phyloP scores from a whole-genome alignment of 768 basidiomycete genomes.

The Pleurotus tuoliensis region DNA sequence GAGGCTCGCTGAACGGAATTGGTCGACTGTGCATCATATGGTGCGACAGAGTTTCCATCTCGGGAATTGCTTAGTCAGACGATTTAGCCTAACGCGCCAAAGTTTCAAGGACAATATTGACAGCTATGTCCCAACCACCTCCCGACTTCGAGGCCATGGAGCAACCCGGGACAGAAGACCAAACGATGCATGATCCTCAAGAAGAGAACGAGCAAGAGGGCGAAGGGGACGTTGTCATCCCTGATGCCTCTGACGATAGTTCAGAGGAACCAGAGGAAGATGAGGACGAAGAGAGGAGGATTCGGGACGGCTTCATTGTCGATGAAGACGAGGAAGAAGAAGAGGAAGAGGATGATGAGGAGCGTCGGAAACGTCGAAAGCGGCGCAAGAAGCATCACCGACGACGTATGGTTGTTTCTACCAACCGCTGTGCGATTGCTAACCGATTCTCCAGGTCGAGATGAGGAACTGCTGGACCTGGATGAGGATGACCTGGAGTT shows the following conservation, averaged over 20 bases:
- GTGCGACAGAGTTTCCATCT: neutral
- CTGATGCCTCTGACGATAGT: constrained; percentile 68
- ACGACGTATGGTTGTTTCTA: constrained; percentile 34
- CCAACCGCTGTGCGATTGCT: constrained; percentile 2
- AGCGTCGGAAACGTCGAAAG: constrained; percentile 52
- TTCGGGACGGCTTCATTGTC: constrained; percentile 90
- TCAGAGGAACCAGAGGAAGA: constrained; percentile 91
- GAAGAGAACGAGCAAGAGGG: constrained; percentile 50
- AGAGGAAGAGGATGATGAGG: constrained; percentile 62
- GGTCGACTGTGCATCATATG: neutral
- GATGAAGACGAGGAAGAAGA: constrained; percentile 88
- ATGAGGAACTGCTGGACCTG: constrained; percentile 61
- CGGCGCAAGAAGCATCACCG: constrained; percentile 66
- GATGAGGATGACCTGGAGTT: constrained; percentile 93
- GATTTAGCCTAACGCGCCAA: neutral
- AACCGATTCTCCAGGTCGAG: constrained; percentile 19
- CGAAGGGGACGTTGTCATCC: constrained; percentile 52
- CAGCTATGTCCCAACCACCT: constrained; percentile 2
- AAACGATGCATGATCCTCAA: constrained; percentile 55
- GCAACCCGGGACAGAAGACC: constrained; percentile 33
- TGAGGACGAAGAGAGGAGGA: constrained; percentile 76
- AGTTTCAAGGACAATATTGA: neutral
- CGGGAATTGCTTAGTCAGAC: neutral
- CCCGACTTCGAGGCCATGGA: neutral
- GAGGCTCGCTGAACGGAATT: neutral